Percentiles rank a stretch among this genome's conserved stretches.
Conservation (phyloP, 2,329 filamentous ascomycete genomes). For the Colletotrichum australisinense region DNA sequence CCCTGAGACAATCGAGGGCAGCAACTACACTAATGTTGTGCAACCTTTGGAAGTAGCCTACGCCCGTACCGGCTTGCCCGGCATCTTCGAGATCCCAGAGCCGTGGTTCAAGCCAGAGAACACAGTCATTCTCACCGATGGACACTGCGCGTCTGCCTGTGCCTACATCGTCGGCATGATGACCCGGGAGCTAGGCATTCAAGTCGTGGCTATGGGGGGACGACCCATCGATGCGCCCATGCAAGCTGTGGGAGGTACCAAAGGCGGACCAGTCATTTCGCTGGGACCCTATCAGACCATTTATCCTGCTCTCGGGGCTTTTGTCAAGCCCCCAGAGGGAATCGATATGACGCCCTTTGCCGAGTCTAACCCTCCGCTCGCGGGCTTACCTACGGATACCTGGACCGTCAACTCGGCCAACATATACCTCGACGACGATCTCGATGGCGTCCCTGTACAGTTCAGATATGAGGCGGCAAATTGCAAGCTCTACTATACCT, state of each 20-base stretch:
- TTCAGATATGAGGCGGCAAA: constrained; percentile 71
- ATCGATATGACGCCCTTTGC: constrained; percentile 30
- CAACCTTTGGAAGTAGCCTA: constrained; percentile 13
- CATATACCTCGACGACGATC: constrained; percentile 37
- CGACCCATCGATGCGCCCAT: constrained; percentile 64
- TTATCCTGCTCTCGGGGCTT: neutral
- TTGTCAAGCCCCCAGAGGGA: neutral
- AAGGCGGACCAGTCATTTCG: constrained; percentile 59
- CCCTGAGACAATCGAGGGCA: constrained; percentile 44
- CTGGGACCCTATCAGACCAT: constrained; percentile 14
- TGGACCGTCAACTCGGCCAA: constrained; percentile 38
- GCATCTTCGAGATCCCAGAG: constrained; percentile 3
- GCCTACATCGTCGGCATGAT: constrained; percentile 52
- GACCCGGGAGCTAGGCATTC: constrained; percentile 61
- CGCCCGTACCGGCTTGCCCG: constrained; percentile 8
- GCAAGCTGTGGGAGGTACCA: constrained; percentile 74
- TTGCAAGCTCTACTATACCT: constrained; percentile 70
- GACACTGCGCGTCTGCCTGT: constrained; percentile 39
- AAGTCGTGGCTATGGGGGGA: constrained; percentile 69
- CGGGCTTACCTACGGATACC: neutral
- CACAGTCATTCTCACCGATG: constrained; percentile 40
- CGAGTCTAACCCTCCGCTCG: constrained; percentile 8
- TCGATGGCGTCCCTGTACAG: constrained; percentile 58
- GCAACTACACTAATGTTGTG: constrained; percentile 49
- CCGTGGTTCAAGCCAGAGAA: constrained; percentile 46